Conservation (phyloP, 2,329 filamentous ascomycete genomes). For the Basipetospora chlamydospora region DNA sequence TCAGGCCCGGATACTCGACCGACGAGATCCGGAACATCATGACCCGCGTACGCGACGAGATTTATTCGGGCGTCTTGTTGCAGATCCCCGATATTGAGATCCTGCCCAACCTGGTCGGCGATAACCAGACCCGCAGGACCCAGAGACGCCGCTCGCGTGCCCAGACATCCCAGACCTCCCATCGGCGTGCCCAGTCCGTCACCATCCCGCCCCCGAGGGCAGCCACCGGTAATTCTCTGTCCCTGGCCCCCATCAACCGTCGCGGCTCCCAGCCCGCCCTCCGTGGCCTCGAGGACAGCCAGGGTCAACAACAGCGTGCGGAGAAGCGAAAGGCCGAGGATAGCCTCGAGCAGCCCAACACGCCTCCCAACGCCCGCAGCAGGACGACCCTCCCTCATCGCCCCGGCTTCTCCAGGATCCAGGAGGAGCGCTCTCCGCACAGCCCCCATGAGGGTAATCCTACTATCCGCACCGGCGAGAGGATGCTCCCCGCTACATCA, state of each 20-base stretch:
- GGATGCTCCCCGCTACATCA: too few relatives aligned
- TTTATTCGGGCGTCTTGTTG: constrained; percentile 24
- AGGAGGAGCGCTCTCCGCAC: constrained; percentile 13
- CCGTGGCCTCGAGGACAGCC: neutral
- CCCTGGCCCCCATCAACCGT: neutral
- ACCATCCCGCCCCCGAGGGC: too few relatives aligned
- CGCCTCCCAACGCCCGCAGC: neutral
- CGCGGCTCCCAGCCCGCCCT: constrained; percentile 1
- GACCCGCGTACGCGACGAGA: constrained; percentile 27
- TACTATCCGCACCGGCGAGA: too few relatives aligned
- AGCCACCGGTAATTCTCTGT: constrained; percentile 7
- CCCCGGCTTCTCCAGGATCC: constrained; percentile 18
- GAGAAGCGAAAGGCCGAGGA: constrained; percentile 5
- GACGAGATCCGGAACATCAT: constrained; percentile 32
- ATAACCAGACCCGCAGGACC: constrained; percentile 10
- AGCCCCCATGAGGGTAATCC: too few relatives aligned
- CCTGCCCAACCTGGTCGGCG: constrained; percentile 35
- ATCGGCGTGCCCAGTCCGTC: constrained; percentile 22
- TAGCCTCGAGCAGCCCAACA: neutral
- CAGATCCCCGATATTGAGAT: constrained; percentile 46
- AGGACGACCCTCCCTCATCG: constrained; percentile 14
- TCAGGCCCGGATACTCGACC: constrained; percentile 32
- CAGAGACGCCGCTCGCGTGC: constrained; percentile 13
- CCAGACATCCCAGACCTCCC: constrained; percentile 8
- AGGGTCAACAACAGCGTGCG: too few relatives aligned